Conservation (phyloP, 805 yeast species). For the Saturnispora gosingensis region DNA sequence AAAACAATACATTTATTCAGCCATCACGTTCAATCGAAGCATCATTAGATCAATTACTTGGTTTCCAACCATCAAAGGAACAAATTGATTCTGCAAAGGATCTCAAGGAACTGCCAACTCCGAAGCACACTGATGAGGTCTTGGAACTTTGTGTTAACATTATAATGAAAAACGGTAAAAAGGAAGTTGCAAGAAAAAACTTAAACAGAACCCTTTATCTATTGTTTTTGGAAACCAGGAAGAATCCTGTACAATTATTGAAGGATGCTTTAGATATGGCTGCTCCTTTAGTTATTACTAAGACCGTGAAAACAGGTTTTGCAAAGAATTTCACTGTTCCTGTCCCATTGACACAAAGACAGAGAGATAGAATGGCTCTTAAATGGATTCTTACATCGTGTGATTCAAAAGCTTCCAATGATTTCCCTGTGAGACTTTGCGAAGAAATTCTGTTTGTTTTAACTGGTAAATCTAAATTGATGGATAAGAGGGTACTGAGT, state of each 20-base stretch:
- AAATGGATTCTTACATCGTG: slow-evolving; percentile 85
- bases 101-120: slow-evolving; percentile 45
- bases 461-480: slow-evolving; percentile 73
- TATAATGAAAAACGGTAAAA: slow-evolving; percentile 89
- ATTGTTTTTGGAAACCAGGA: slow-evolving; percentile 59
- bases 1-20: slow-evolving; percentile 18
- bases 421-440: slow-evolving; percentile 78
- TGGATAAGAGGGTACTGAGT: slow-evolving; percentile 71
- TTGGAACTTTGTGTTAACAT: slow-evolving; percentile 72
- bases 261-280: slow-evolving; percentile 67
- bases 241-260: slow-evolving; percentile 72
- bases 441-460: slow-evolving; percentile 78
- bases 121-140: slow-evolving; percentile 57
- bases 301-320: slow-evolving; percentile 70
- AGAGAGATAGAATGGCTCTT: slow-evolving; percentile 81
- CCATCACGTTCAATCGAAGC: slow-evolving; percentile 13
- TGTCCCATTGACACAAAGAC: slow-evolving; percentile 70
- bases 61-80: slow-evolving; percentile 51
- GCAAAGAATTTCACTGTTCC: slow-evolving; percentile 82
- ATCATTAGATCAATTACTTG: slow-evolving; percentile 17
- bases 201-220: slow-evolving; percentile 74
- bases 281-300: slow-evolving; percentile 77
- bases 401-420: slow-evolving; percentile 66
- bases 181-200: slow-evolving; percentile 64
- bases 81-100: slow-evolving; percentile 51